Evolutionary conservation across 305 asterid genomes (phyloP).

Genomic region (Petunia hybrid): DNA sequence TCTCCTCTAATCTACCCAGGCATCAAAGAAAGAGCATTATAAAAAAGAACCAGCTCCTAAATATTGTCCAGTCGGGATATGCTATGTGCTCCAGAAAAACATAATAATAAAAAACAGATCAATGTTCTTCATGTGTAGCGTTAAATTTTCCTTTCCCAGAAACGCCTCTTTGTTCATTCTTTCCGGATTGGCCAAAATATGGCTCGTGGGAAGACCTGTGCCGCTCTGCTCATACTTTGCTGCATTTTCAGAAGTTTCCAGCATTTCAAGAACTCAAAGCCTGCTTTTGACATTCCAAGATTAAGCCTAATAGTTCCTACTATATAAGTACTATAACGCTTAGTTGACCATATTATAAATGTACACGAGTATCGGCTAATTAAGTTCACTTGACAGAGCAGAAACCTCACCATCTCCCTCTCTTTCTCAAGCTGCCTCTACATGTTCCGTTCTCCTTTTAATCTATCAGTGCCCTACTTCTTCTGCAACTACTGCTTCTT

Average conservation of each 20-base stretch:
- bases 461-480: conserved; percentile 3
- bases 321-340: neutral
- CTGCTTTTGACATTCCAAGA: conserved; percentile 14
- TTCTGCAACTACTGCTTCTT: neutral
- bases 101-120: neutral
- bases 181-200: conserved; percentile 1
- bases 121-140: neutral
- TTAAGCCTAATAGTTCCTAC: neutral
- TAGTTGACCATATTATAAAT: conserved; percentile 17
- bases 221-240: neutral
- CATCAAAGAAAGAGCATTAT: neutral
- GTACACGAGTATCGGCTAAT: neutral
- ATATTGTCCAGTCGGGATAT: neutral
- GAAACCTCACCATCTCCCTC: conserved; percentile 5
- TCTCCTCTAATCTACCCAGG: neutral
- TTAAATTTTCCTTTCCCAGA: conserved; percentile 7
- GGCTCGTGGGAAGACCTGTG: neutral
- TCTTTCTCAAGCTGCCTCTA: conserved; percentile 18
- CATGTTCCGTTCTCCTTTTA: neutral
- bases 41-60: conserved; percentile 3
- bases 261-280: conserved; percentile 5
- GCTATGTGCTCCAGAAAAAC: conserved; percentile 6
- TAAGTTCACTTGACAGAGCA: neutral
- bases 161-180: neutral
- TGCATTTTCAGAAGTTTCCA: conserved; percentile 6